Evolutionary conservation across 176 grass and related monocot genomes (phyloP).

Genomic region (Avena eriantha): DNA sequence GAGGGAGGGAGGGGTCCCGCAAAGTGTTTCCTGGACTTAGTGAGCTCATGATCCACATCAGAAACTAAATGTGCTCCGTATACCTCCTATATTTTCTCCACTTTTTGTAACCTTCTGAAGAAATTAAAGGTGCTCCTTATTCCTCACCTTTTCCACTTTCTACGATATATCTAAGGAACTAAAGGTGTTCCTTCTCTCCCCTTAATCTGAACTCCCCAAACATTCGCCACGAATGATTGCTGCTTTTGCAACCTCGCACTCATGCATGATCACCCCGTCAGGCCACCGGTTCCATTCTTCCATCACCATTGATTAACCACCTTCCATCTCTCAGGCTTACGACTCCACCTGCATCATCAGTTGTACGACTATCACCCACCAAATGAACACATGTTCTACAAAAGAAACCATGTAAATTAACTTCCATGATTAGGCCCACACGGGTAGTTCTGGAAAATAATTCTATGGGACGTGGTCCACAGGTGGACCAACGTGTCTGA

Average conservation of each 20-base stretch:
- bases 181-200: constrained; percentile 10
- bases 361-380: too few species aligned
- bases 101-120: neutral
- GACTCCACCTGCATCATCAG: too few species aligned
- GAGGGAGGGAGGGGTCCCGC: too few species aligned
- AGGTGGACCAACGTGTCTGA: too few species aligned
- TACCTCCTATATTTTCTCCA: neutral
- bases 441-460: too few species aligned
- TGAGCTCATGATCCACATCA: neutral
- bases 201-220: neutral
- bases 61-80: too few species aligned
- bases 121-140: neutral
- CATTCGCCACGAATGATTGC: constrained; percentile 35
- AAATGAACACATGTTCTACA: too few species aligned
- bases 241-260: constrained; percentile 21
- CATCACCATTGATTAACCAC: constrained; percentile 21
- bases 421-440: too few species aligned
- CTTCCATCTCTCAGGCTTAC: neutral
- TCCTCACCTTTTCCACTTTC: neutral
- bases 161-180: neutral
- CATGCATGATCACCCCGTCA: neutral
- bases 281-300: neutral
- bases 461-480: too few species aligned
- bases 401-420: too few species aligned
- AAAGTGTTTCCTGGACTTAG: neutral